Base-by-base conservation (phyloP, 2,329 filamentous ascomycete species). In the Aspergillus ibericus region DNA sequence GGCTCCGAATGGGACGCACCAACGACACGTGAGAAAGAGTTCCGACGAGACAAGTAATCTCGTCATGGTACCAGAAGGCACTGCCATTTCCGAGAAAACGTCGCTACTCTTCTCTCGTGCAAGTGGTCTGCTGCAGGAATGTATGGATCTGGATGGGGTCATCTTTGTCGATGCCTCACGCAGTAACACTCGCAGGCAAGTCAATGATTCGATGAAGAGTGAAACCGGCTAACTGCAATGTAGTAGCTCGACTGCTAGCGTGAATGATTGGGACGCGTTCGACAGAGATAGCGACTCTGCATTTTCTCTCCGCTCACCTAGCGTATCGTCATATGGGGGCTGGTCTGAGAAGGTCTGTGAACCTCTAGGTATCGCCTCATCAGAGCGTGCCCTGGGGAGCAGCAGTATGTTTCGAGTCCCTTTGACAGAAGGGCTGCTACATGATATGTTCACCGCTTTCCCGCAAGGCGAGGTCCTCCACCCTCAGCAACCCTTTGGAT, bases 81-180 rank as follows among this genome's bases (percentile, higher is more conserved):
- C 49, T 5, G 34, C 60, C 12, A 42, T 49, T 2, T 63, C 66
- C 1, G 42, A 46, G 15, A 59, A 53, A 6, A 57, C 58, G 4
- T 63, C 60, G 8, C 53, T 66, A 8, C 61, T 81, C 1, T 80
- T 80, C 38, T 72, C 76, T 0, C 75, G 73, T 32, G 80, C 79
- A 4, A 77, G 78, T 20, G 67, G 71, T 4, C 70, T 81, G 2
- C 70, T 82, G 12, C 69, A 73, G 4, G 68, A 77, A 27, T 74
- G 73, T 0, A 67, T 80, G 40, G 73, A 78, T 25, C 63, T 77
- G 0, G 74, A 76, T 16, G 77, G 77, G 3, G 63, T 66, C 4
- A 62, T 72, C 1, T 72, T 74, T 16, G 59, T 77, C 2, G 55
- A 64, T 52, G 57, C 65, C 3, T 29, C 64, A 12, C 59, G 59